These are phyloP conservation scores for Boehmeria nivea DNA, from an alignment of 306 rosid species.

Conservation along the genomic window DNA sequence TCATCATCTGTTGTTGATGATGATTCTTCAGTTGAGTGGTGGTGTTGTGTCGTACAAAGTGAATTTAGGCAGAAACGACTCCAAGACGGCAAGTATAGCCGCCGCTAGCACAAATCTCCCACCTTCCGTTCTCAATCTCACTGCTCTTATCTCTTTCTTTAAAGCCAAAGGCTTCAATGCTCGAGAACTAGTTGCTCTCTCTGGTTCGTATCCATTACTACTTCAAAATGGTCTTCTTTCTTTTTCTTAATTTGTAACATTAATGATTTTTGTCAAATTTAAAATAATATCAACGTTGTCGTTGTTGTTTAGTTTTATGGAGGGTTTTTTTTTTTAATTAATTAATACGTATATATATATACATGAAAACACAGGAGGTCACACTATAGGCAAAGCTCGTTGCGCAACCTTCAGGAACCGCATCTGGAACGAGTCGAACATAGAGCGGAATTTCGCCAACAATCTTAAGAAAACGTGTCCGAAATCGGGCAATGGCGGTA, in stretches of 20 bases:
- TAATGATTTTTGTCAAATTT: too few species aligned
- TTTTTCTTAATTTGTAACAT: too few species aligned
- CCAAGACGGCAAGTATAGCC: conserved; percentile 22
- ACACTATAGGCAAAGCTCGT: conserved; percentile 30
- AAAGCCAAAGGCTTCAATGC: conserved; percentile 12
- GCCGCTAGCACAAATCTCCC: conserved; percentile 26
- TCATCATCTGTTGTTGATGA: too few species aligned
- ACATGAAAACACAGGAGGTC: too few species aligned
- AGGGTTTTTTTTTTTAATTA: too few species aligned
- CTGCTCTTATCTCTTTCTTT: conserved; percentile 17
- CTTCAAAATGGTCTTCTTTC: too few species aligned
- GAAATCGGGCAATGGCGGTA: neutral
- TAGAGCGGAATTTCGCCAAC: conserved; percentile 10
- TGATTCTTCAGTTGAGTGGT: neutral
- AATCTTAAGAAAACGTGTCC: conserved; percentile 6
- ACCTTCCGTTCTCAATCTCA: conserved; percentile 17
- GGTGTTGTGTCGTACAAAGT: neutral
- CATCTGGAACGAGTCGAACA: conserved; percentile 25
- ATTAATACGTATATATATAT: too few species aligned
- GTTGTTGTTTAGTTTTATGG: too few species aligned
- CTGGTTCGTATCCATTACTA: too few species aligned
- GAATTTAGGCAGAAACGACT: conserved; percentile 32
- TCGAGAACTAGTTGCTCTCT: conserved; percentile 27
- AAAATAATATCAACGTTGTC: too few species aligned
- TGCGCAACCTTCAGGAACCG: conserved; percentile 17